Conservation (phyloP, 768 basidiomycete species). For the Lactarius sp. region DNA sequence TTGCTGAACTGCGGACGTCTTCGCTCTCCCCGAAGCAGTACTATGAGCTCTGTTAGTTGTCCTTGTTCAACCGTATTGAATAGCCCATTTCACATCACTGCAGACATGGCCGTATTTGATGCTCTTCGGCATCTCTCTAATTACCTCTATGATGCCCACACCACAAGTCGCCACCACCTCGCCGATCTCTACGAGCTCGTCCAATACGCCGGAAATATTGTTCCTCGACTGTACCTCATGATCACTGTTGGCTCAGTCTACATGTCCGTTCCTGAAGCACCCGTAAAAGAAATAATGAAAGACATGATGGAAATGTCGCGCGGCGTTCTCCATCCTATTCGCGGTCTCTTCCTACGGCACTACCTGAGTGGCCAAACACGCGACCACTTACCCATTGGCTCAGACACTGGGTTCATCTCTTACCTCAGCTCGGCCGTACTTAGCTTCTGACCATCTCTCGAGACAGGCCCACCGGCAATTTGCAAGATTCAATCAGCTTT, state of each 20-base stretch:
- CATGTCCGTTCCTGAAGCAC: constrained; percentile 97
- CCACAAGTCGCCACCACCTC: constrained; percentile 85
- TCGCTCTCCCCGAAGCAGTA: constrained; percentile 95
- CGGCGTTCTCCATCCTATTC: constrained; percentile 94
- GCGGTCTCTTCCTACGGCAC: constrained; percentile 92
- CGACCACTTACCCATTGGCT: constrained; percentile 89
- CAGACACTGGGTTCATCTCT: constrained; percentile 65
- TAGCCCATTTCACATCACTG: not conserved
- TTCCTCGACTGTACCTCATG: constrained; percentile 94
- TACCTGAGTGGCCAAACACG: constrained; percentile 96
- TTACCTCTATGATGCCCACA: constrained; percentile 95
- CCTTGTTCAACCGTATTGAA: not conserved
- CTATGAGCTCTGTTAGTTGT: constrained; percentile 83
- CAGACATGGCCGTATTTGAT: constrained; percentile 99
- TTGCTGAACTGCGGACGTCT: constrained; percentile 91
- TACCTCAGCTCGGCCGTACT: not conserved
- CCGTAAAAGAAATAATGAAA: constrained; percentile 99
- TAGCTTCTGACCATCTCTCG: not conserved
- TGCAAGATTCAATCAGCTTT: constrained; percentile 93
- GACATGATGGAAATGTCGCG: constrained; percentile 99
- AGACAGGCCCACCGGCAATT: constrained; percentile 73
- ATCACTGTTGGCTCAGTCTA: constrained; percentile 99
- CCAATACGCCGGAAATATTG: constrained; percentile 98
- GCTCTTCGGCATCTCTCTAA: constrained; percentile 91
- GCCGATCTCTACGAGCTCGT: constrained; percentile 99